phyloP scores from a whole-genome alignment of 78 protist genomes.

The Dictyostelium capitatum region DNA sequence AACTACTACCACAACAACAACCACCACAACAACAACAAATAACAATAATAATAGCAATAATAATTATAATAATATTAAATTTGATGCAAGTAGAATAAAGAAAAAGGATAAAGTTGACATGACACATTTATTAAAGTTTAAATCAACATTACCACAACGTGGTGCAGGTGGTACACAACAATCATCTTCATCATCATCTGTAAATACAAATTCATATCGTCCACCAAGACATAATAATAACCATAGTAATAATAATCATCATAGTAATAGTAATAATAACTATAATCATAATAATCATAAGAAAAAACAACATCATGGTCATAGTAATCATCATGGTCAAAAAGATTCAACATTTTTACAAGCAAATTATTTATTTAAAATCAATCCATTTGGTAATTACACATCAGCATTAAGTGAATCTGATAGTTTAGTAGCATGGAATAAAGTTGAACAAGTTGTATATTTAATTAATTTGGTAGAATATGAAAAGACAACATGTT shows the following conservation, averaged over 20 bases:
- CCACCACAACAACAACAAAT: neutral
- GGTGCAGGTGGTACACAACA: too few species aligned
- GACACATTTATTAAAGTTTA: conserved; percentile 36
- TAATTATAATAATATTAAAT: neutral
- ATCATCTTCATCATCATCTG: neutral
- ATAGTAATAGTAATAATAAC: neutral
- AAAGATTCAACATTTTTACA: conserved; percentile 29
- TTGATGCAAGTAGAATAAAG: neutral
- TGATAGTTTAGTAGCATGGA: conserved; percentile 62
- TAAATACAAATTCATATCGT: neutral
- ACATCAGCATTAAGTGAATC: conserved; percentile 12
- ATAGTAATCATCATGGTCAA: neutral
- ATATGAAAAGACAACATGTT: conserved; percentile 17
- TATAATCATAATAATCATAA: neutral
- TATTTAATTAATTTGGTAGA: conserved; percentile 1
- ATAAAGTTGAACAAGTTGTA: conserved; percentile 58
- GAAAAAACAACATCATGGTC: neutral
- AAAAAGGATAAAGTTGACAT: conserved; percentile 41
- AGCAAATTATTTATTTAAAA: conserved; percentile 68
- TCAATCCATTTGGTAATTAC: conserved; percentile 73
- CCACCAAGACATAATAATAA: neutral
- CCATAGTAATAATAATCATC: neutral
- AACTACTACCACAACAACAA: neutral
- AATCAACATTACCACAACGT: conserved; percentile 1
- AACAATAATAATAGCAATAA: neutral